A percentile compares a stretch with the other conserved stretches of the same genome.
phyloP scores from a whole-genome alignment of 106 monocot species.

The Dendrobium huoshanense region DNA sequence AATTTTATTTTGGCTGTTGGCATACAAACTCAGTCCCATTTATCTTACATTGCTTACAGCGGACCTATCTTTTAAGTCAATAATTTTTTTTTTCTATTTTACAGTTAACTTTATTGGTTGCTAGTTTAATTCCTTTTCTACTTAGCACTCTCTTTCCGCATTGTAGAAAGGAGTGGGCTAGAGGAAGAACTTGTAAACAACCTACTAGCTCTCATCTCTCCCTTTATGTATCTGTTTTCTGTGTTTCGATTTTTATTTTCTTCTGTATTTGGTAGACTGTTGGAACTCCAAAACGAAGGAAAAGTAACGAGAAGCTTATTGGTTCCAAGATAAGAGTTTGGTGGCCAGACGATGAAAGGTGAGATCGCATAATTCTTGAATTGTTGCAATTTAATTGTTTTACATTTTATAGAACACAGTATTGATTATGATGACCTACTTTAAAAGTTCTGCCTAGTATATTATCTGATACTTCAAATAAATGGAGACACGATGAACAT shows the following conservation, averaged over 20 bases:
- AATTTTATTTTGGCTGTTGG: neutral
- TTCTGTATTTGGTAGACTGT: neutral
- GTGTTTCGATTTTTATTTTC: neutral
- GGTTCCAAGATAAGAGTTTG: conserved; percentile 6
- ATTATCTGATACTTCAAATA: neutral
- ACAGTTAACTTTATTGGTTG: neutral
- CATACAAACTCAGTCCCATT: neutral
- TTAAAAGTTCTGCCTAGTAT: neutral
- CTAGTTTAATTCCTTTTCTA: neutral
- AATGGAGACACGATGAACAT: neutral
- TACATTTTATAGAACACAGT: neutral
- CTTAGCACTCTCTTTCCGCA: neutral
- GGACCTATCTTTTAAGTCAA: neutral
- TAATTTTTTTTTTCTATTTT: neutral
- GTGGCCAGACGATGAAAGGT: conserved; percentile 8
- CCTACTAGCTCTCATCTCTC: neutral
- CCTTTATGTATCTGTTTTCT: neutral
- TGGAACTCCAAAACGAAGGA: neutral
- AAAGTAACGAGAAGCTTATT: neutral
- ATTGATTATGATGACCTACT: neutral
- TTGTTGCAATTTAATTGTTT: neutral
- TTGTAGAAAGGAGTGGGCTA: neutral
- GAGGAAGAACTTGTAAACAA: neutral
- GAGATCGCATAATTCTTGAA: conserved; percentile 1
- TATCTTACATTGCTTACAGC: neutral